Percentiles rank a stretch among this genome's conserved stretches.
These are phyloP conservation scores for Thamnidium elegans DNA, from an alignment of 192 early-diverging fungal species.

Conservation along the genomic window DNA sequence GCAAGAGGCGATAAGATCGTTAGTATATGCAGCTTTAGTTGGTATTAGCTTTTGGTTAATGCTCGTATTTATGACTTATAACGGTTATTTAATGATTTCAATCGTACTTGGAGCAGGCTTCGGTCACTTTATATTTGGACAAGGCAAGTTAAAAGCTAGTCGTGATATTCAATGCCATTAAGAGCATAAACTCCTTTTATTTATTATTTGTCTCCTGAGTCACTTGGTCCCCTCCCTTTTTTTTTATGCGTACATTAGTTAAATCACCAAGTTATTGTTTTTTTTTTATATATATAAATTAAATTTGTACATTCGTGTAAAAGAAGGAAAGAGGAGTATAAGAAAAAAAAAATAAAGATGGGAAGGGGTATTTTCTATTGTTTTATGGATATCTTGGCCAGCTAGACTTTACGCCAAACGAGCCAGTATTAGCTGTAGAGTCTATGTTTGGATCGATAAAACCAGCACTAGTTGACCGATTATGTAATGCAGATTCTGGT, in stretches of 20 bases:
- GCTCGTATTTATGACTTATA: conserved; percentile 86
- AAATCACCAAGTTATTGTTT: too few species aligned
- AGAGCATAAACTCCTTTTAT: not conserved
- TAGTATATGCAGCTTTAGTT: conserved; percentile 63
- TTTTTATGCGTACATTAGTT: not conserved
- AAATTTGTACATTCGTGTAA: too few species aligned
- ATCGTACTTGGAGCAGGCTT: conserved; percentile 65
- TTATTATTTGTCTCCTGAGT: not conserved
- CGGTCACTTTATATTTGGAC: conserved; percentile 57
- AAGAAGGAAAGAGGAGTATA: too few species aligned
- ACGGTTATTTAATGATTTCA: conserved; percentile 68
- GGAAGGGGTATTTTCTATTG: too few species aligned
- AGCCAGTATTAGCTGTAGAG: not conserved
- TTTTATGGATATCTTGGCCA: not conserved
- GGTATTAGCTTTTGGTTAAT: conserved; percentile 71
- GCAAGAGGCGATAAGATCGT: conserved; percentile 57
- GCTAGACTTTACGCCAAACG: not conserved
- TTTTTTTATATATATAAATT: too few species aligned
- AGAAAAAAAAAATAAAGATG: too few species aligned
- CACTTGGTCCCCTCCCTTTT: too few species aligned
- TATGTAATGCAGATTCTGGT: not conserved
- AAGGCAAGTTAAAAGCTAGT: conserved; percentile 18
- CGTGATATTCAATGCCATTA: conserved; percentile 34
- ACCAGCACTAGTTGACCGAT: too few species aligned
- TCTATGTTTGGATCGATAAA: too few species aligned